A percentile compares a stretch with the other conserved stretches of the same genome.
These are phyloP conservation scores for Spirogloea muscicola DNA, from an alignment of 139 green algal genomes.

Conservation along the genomic window DNA sequence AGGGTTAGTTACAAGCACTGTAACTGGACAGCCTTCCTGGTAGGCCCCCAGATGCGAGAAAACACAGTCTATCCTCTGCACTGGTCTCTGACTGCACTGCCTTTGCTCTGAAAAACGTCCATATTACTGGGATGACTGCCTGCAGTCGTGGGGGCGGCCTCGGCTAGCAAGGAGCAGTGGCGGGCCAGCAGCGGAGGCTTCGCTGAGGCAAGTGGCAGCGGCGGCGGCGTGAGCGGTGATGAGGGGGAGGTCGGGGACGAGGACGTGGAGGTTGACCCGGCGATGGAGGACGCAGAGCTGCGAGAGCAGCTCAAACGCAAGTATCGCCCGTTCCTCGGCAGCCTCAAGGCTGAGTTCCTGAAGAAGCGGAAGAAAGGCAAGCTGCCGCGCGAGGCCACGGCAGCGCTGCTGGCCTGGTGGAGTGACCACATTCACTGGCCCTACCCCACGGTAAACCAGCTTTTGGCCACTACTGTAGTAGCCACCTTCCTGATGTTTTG, in stretches of 20 bases:
- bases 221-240: too few species aligned
- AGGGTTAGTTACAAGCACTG: background rate
- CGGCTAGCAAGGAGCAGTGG: background rate
- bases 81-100: background rate
- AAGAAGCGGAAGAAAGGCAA: constrained; percentile 30
- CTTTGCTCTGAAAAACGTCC: background rate
- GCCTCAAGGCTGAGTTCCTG: constrained; percentile 21
- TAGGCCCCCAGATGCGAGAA: background rate
- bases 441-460: constrained; percentile 40
- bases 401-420: constrained; percentile 26
- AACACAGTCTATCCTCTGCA: constrained; percentile 1
- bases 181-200: constrained; percentile 3
- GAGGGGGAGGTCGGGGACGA: background rate
- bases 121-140: background rate
- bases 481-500: too few species aligned
- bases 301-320: constrained; percentile 26
- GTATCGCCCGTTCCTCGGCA: constrained; percentile 8
- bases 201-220: too few species aligned
- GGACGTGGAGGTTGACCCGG: constrained; percentile 6
- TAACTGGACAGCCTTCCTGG: background rate
- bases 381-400: constrained; percentile 20
- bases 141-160: background rate
- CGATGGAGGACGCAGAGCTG: constrained; percentile 15
- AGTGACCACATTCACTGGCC: constrained; percentile 27
- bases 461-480: too few species aligned